These are phyloP conservation scores for Dictyostelium citrinum DNA, from an alignment of 78 protist genomes.

Conservation along the genomic window DNA sequence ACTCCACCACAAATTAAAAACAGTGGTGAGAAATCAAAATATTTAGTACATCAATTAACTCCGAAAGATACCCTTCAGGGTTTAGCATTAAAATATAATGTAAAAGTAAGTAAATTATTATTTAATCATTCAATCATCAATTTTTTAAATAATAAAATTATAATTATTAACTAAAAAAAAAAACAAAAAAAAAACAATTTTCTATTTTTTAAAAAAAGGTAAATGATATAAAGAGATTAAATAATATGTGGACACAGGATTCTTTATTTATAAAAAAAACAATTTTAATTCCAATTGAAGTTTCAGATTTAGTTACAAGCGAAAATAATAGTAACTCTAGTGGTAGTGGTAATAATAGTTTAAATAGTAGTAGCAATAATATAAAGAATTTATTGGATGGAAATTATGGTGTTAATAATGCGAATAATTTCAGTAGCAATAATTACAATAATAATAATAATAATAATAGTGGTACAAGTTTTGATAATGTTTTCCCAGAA, in stretches of 20 bases:
- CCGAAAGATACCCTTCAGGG: slow-evolving; percentile 65
- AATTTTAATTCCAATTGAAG: slow-evolving; percentile 22
- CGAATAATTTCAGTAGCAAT: neutral
- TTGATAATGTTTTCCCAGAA: slow-evolving; percentile 3
- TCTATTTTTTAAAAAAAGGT: no score
- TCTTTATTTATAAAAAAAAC: slow-evolving; percentile 44
- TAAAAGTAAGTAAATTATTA: neutral
- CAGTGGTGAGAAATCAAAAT: neutral
- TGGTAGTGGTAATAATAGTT: slow-evolving; percentile 13
- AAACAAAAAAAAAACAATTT: no score
- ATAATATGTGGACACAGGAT: slow-evolving; percentile 48
- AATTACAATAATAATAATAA: neutral
- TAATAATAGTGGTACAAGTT: neutral
- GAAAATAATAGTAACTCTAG: neutral
- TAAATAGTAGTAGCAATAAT: neutral
- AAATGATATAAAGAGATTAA: slow-evolving; percentile 49
- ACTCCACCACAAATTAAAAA: neutral
- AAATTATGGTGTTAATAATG: neutral
- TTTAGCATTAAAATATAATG: slow-evolving; percentile 45
- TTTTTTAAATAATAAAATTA: no score
- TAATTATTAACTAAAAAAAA: no score
- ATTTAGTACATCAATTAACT: slow-evolving; percentile 8
- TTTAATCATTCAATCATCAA: no score
- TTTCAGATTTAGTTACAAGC: neutral
- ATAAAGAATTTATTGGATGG: neutral